Evolutionary conservation across 305 asterid genomes (phyloP), one percentile per base, ranked within the genome.

Genomic region (Fraxinus dipetala): DNA sequence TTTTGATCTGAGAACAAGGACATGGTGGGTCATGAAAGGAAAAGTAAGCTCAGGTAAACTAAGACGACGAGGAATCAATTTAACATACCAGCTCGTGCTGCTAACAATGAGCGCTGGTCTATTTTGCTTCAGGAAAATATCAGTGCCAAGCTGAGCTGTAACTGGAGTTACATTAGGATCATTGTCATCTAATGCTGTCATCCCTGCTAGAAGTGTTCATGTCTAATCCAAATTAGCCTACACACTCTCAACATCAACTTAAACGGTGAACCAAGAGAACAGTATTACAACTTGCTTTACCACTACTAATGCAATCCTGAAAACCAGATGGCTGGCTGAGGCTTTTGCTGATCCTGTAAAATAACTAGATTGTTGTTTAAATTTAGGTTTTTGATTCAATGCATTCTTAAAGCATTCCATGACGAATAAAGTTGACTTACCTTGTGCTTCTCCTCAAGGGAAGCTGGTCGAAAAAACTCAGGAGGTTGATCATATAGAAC

Each of bases 401-500:
- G 74, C 1, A 75, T 59, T 81, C 40, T 61, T 78, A 20, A 86
- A 79, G 81, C 82, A 73, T 83, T 83, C 35, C 59, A 16, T 16
- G 76, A 51, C 24, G 28, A 70, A 36, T 61, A 82, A 83, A 80
- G 18, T 84, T 65, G 80, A 81, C 90, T 91, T 88, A 93, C 99
- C 85, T 89, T 79, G 80, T 95, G 97, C 87, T 89, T 94, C 89
- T 91, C 97, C 82, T 83, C 87, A 0, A 92, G 91, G 84, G 94
- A 90, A 80, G 99, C 89, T 40, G 96, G 97, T 24, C 85, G 92
- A 78, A 95, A 95, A 88, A 95, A 91, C 82, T 95, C 99, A 74
- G 99, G 99, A 85, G 99, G 95, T 80, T 93, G 98, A 88, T 95
- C 99, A 81, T 94, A 95, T 43, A 95, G 88, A 87, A 95, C 97